A percentile compares a stretch with the other conserved stretches of the same genome.
These are phyloP conservation scores for Talaromyces sp. DNA, from an alignment of 2,329 filamentous ascomycete genomes.

Conservation along the genomic window DNA sequence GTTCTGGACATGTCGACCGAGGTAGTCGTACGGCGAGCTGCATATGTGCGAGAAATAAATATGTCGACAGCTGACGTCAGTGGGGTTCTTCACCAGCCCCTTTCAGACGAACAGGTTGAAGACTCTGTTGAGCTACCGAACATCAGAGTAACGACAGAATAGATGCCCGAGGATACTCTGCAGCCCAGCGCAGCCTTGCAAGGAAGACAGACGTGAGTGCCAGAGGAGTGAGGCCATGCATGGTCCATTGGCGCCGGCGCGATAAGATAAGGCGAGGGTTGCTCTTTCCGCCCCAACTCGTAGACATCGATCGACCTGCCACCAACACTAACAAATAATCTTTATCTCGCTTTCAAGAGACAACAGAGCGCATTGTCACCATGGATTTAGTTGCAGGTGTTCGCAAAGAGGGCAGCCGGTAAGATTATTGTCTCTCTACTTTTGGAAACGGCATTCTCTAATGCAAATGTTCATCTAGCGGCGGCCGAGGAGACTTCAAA, in stretches of 20 bases:
- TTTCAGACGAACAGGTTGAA: neutral
- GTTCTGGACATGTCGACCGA: neutral
- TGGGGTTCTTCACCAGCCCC: neutral
- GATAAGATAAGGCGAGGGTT: constrained; percentile 9
- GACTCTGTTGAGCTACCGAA: neutral
- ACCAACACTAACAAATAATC: neutral
- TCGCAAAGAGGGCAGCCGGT: constrained; percentile 80
- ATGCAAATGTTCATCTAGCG: constrained; percentile 45
- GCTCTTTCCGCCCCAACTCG: neutral
- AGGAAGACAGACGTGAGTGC: neutral
- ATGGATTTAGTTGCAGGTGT: constrained; percentile 96
- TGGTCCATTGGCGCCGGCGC: neutral
- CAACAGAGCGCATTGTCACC: constrained; percentile 13
- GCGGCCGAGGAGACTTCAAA: constrained; percentile 85
- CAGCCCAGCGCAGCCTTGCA: neutral
- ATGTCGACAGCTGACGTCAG: neutral
- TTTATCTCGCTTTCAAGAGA: constrained; percentile 4
- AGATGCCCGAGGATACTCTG: neutral
- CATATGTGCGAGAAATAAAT: neutral
- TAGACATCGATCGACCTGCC: neutral
- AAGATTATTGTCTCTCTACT: constrained; percentile 14
- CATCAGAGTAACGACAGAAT: neutral
- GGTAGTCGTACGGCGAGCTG: neutral
- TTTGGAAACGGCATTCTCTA: neutral
- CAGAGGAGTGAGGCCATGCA: neutral